Evolutionary conservation across 768 basidiomycete genomes (phyloP), one percentile per base, ranked within the genome.

Genomic region (Pisolithus tinctorius): DNA sequence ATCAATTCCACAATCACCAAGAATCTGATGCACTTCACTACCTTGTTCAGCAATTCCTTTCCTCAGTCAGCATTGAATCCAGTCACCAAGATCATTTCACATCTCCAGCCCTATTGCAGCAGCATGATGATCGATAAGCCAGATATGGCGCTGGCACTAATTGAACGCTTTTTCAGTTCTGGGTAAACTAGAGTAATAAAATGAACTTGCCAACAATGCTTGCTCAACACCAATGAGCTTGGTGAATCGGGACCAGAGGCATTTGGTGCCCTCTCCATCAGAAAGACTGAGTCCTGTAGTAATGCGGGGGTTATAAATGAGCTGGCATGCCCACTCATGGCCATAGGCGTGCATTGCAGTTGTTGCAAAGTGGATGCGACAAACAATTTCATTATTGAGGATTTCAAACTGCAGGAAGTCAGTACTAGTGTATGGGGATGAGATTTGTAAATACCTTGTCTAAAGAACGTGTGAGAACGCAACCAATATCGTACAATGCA

Each of bases 181-280:
- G 20, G 20, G 20, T 20, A 20, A 20, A 20, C 20, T 20, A 20
- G 20, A 20, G 20, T 20, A 20, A 20, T 20, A 20, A 20, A 20
- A 20, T 11, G 8, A 11, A 59, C 67, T 41, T 57, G 75, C 74
- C 7, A 56, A 64, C 2, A 65, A 72, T 0, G 56, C 51, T 2
- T 69, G 51, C 0, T 67, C 58, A 14, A 72, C 59, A 0, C 62
- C 58, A 27, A 77, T 75, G 0, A 76, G 44, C 16, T 64, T 65
- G 25, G 66, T 47, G 8, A 73, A 31, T 0, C 34, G 29, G 0
- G 67, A 71, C 72, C 73, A 75, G 1, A 71, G 29, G 4, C 40
- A 11, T 8, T 55, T 20, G 20, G 20, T 20, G 20, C 20, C 20
- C 20, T 20, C 20, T 20, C 20, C 20, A 20, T 20, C 20, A 20